These are phyloP conservation scores for Sphagnum fallax DNA, from an alignment of 228 moss, liverwort and hornwort species.

Conservation along the genomic window DNA sequence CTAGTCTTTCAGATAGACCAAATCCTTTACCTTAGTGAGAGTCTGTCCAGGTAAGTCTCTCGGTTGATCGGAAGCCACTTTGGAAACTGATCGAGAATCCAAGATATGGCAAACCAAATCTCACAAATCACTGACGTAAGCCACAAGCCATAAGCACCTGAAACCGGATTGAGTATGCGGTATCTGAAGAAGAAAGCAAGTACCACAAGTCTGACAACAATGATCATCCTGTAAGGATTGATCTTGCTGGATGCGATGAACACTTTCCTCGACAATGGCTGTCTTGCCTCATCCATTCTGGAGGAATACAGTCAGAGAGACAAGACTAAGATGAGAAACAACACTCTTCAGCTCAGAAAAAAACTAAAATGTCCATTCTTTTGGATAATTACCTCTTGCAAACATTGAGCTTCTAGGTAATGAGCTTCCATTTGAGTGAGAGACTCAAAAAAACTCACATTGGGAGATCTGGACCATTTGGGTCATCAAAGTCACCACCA, in stretches of 20 bases:
- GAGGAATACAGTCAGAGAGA: not conserved
- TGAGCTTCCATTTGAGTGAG: not conserved
- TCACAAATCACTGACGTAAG: constrained; percentile 89
- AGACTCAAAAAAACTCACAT: constrained; percentile 25
- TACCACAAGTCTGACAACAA: constrained; percentile 62
- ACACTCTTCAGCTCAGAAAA: not conserved
- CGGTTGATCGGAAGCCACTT: constrained; percentile 96
- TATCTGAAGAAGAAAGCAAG: constrained; percentile 91
- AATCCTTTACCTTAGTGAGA: constrained; percentile 49
- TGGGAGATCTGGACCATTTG: constrained; percentile 83
- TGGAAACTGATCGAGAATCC: constrained; percentile 99
- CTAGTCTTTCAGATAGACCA: not conserved
- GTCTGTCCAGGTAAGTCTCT: constrained; percentile 87
- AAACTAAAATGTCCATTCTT: not conserved
- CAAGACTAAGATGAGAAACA: not conserved
- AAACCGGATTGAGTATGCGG: constrained; percentile 71
- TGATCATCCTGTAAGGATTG: constrained; percentile 86
- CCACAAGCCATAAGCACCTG: constrained; percentile 70
- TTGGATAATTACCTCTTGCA: not conserved
- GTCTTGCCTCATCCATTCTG: constrained; percentile 96
- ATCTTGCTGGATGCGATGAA: constrained; percentile 74
- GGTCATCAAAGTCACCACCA: constrained; percentile 49
- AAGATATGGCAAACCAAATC: constrained; percentile 95
- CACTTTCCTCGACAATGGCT: constrained; percentile 85
- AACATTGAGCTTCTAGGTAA: not conserved